Conservation (phyloP, 768 basidiomycete species). For the Mycena maculata region DNA sequence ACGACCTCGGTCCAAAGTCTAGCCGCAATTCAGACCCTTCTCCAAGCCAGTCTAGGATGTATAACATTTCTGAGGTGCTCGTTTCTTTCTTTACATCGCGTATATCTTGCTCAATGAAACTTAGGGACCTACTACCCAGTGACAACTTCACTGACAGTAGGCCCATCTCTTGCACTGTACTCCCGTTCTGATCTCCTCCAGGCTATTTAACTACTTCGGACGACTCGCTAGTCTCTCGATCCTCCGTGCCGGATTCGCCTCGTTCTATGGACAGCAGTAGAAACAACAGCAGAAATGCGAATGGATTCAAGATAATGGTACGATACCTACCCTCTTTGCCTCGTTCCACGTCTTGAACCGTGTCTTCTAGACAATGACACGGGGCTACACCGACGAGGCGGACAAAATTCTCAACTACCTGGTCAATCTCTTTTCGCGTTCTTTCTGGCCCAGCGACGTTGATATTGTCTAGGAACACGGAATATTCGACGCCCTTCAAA, state of each 20-base stretch:
- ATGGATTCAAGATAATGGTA: conserved; percentile 79
- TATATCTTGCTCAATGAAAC: conserved; percentile 4
- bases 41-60: conserved; percentile 79
- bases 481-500: conserved; percentile 87
- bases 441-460: neutral
- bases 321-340: neutral
- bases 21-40: conserved; percentile 75
- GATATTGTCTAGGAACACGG: conserved; percentile 73
- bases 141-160: conserved; percentile 83
- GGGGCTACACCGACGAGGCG: conserved; percentile 85
- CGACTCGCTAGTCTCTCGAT: conserved; percentile 49
- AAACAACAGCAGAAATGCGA: conserved; percentile 56
- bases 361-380: conserved; percentile 63
- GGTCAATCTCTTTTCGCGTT: conserved; percentile 54
- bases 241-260: conserved; percentile 48
- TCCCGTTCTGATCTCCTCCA: conserved; percentile 37
- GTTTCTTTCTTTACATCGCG: neutral
- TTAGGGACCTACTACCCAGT: conserved; percentile 78
- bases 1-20: conserved; percentile 69
- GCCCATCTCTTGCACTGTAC: conserved; percentile 7
- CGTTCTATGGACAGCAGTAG: conserved; percentile 52
- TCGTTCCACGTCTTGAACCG: neutral
- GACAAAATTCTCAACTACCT: conserved; percentile 86
- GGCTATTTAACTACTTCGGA: conserved; percentile 68
- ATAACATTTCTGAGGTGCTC: conserved; percentile 79